phyloP scores from a whole-genome alignment of 225 moss, liverwort and hornwort species.

The Pseudoscleropodium purum region DNA sequence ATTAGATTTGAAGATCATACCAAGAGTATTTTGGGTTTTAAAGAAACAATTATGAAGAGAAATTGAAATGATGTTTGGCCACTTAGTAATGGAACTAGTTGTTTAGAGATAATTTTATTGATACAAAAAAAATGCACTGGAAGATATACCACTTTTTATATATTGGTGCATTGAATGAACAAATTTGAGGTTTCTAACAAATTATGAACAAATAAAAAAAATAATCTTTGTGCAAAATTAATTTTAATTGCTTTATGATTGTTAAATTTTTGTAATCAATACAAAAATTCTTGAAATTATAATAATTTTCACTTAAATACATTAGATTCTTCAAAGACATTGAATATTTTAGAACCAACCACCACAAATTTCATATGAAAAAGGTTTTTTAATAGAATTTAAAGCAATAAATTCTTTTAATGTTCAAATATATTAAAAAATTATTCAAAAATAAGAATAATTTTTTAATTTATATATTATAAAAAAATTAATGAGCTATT shows the following conservation, averaged over 20 bases:
- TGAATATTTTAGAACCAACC: too few relatives aligned
- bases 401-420: not conserved
- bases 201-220: not conserved
- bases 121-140: not conserved
- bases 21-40: not conserved
- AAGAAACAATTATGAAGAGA: not conserved
- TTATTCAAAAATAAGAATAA: not conserved
- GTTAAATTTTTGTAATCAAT: not conserved
- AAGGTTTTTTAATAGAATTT: not conserved
- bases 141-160: not conserved
- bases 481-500: not conserved
- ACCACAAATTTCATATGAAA: not conserved
- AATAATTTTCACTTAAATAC: not conserved
- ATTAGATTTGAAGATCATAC: not conserved
- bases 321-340: not conserved
- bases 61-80: not conserved
- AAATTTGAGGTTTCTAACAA: not conserved
- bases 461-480: not conserved
- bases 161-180: not conserved
- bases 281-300: not conserved
- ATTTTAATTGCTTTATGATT: not conserved
- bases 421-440: not conserved
- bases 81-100: not conserved
- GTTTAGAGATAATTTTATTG: not conserved
- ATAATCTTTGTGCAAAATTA: fast-evolving